Conservation (phyloP, 2,329 filamentous ascomycete species). For the Epichloe baconii region DNA sequence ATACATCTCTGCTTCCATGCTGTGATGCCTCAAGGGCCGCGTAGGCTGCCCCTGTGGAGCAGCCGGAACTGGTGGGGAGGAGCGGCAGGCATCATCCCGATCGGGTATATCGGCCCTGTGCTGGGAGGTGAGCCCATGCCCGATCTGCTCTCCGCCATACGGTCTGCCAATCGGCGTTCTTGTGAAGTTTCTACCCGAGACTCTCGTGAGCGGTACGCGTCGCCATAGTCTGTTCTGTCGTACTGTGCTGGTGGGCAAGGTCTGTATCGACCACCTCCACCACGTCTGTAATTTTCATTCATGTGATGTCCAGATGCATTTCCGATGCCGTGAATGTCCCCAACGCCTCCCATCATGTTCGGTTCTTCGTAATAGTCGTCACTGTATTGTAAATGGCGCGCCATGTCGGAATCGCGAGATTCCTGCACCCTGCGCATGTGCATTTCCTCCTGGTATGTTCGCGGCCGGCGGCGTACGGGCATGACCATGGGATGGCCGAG, state of each 20-base stretch:
- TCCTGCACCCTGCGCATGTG: slow-evolving; percentile 34
- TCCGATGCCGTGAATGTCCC: slow-evolving; percentile 30
- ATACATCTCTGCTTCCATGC: slow-evolving; percentile 26
- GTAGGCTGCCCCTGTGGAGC: not conserved
- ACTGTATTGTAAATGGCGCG: slow-evolving; percentile 13
- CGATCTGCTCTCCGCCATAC: slow-evolving; percentile 32
- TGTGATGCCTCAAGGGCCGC: slow-evolving; percentile 22
- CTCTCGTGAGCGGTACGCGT: slow-evolving; percentile 29
- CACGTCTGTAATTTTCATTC: slow-evolving; percentile 41
- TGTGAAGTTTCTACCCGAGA: no score
- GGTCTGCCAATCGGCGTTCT: slow-evolving; percentile 26
- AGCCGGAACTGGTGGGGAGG: not conserved
- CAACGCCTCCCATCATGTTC: slow-evolving; percentile 18
- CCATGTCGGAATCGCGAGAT: slow-evolving; percentile 28
- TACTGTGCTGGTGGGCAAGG: slow-evolving; percentile 1
- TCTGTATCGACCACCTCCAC: slow-evolving; percentile 1
- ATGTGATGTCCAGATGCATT: slow-evolving; percentile 45
- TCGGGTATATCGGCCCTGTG: slow-evolving; percentile 19
- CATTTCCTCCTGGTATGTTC: slow-evolving; percentile 33
- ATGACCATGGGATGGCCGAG: slow-evolving; percentile 7
- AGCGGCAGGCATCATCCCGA: slow-evolving; percentile 12
- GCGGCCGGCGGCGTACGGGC: slow-evolving; percentile 13
- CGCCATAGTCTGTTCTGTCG: slow-evolving; percentile 22
- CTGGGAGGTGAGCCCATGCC: slow-evolving; percentile 20
- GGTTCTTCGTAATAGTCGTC: slow-evolving; percentile 29